Evolutionary conservation across 106 monocot species (phyloP), one percentile per base, ranked within the genome.

Genomic region (Dendrobium officinale): DNA sequence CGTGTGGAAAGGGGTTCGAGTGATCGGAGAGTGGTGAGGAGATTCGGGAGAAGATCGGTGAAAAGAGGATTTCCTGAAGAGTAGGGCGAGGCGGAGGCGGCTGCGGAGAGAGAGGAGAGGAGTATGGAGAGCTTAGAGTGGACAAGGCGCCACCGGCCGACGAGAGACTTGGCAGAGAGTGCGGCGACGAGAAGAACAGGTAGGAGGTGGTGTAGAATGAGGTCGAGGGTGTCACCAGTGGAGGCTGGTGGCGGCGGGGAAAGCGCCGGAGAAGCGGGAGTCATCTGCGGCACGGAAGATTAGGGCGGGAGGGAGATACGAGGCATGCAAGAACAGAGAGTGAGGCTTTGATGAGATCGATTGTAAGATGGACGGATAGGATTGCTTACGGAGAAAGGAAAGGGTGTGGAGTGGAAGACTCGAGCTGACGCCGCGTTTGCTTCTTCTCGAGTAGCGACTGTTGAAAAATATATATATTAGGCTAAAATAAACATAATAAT

Each of bases 111-210:
- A 67, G 87, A 77, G 78, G 88, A 55, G 42, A 45, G 85, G 66
- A 92, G 90, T 33, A 74, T 55, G 54, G 80, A 81, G 54, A 95
- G 88, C 17, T 86, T 88, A 72, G 86, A 44, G 70, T 88, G 94
- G 42, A 95, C 72, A 78, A 79, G 29, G 27, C 90, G 88, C 94
- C 94, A 95, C 17, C 85, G 86, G 51, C 80, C 73, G 47, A 82
- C 77, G 33, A 95, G 82, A 56, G 90, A 83, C 43, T 77, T 81
- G 41, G 83, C 88, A 76, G 91, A 82, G 78, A 85, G 87, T 2
- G 92, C 77, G 44, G 85, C 78, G n/a, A 82, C 54, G 73, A 95
- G 88, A 75, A 95, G 86, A 77, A 80, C 27, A 9, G 91, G 92
- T 42, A 95, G 82, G 79, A 92, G 85, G 48, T 79, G 79, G 55